Percentiles rank a stretch among this genome's conserved stretches.
phyloP scores from a whole-genome alignment of 208 protist species.

The Leishmania gerbilli region DNA sequence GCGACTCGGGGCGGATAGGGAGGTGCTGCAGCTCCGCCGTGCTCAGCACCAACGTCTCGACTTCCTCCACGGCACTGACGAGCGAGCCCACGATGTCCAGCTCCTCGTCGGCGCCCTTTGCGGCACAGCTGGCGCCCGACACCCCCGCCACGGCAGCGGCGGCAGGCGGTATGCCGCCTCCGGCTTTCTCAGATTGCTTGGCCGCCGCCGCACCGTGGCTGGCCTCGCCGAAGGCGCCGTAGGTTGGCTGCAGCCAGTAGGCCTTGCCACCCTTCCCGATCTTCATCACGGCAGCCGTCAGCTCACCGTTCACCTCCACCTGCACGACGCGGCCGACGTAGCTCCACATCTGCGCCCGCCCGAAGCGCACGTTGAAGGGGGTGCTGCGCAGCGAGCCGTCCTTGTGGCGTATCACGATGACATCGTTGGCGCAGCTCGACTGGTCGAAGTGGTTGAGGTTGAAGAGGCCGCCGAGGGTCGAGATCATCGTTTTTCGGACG shows the following conservation, averaged over 20 bases:
- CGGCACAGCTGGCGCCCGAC: not conserved
- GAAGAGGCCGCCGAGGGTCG: constrained; percentile 69
- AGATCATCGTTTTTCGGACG: constrained; percentile 49
- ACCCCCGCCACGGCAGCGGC: not conserved
- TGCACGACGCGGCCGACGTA: constrained; percentile 91
- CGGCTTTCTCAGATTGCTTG: not conserved
- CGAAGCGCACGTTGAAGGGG: constrained; percentile 98
- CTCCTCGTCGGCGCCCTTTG: not conserved
- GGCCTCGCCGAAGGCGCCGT: constrained; percentile 16
- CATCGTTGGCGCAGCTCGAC: constrained; percentile 95
- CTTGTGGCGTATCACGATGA: constrained; percentile 96
- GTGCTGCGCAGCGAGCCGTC: constrained; percentile 94
- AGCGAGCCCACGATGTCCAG: not conserved
- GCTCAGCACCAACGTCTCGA: not conserved
- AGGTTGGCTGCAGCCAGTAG: constrained; percentile 91
- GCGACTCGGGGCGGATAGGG: constrained; percentile 8
- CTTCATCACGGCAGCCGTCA: constrained; percentile 94
- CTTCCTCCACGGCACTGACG: not conserved
- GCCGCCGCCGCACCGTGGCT: not conserved
- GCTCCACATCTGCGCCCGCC: constrained; percentile 92
- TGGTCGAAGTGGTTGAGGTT: constrained; percentile 86
- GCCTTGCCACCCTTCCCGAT: constrained; percentile 94
- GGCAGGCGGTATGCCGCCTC: not conserved
- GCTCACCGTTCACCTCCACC: constrained; percentile 94
- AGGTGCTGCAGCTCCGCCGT: constrained; percentile 16